These are phyloP conservation scores for Colletotrichum cordylinicola DNA, from an alignment of 2,329 filamentous ascomycete genomes.

Conservation along the genomic window DNA sequence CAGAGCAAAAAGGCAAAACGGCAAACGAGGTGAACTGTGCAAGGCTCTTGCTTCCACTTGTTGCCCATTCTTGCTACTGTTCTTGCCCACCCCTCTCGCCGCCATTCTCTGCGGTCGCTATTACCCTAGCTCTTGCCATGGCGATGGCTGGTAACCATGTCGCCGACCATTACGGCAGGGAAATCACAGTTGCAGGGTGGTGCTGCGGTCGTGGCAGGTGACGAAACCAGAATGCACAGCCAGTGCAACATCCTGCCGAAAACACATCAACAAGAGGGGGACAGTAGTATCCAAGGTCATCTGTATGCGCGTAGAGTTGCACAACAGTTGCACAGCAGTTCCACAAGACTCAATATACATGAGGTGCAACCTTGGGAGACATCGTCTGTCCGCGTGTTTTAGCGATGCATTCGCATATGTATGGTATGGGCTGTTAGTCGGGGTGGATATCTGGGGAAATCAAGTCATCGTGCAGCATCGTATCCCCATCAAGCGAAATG, in stretches of 20 bases:
- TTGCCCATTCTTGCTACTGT: not conserved
- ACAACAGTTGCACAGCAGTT: not conserved
- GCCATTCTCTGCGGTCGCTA: not conserved
- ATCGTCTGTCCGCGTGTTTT: not conserved
- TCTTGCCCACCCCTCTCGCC: not conserved
- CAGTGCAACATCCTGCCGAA: not conserved
- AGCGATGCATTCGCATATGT: not conserved
- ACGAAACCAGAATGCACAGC: not conserved
- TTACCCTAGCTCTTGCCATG: not conserved
- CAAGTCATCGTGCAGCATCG: not conserved
- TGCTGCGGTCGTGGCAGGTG: not conserved
- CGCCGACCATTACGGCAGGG: not conserved
- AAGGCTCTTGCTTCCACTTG: not conserved
- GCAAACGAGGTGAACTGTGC: not conserved
- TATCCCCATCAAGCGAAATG: not conserved
- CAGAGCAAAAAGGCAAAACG: not conserved
- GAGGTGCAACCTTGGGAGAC: not conserved
- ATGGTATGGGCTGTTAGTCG: not conserved
- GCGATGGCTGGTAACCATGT: not conserved
- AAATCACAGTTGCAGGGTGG: not conserved
- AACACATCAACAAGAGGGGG: not conserved
- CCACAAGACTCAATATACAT: not conserved
- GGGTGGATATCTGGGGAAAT: constrained; percentile 12
- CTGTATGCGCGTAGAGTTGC: not conserved
- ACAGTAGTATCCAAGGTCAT: not conserved